phyloP scores from a whole-genome alignment of 768 basidiomycete genomes.

The Termitomyces sp. region DNA sequence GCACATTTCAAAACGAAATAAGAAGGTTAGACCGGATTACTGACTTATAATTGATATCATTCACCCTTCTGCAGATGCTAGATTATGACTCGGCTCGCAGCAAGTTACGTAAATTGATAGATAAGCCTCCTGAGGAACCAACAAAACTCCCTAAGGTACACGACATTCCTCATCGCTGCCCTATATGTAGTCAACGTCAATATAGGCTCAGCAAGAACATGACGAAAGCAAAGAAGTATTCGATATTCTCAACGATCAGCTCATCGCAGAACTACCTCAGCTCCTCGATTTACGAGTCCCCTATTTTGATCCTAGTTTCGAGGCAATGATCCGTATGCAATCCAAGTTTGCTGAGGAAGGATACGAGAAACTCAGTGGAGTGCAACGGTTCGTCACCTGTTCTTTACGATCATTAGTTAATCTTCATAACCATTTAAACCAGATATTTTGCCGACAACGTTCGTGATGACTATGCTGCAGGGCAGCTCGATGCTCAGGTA shows the following conservation, averaged over 20 bases:
- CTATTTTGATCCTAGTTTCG: constrained; percentile 97
- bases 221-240: constrained; percentile 95
- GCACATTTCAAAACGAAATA: constrained; percentile 89
- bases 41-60: neutral
- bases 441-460: constrained; percentile 90
- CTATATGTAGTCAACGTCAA: neutral
- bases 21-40: constrained; percentile 60
- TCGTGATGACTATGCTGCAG: constrained; percentile 95
- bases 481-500: constrained; percentile 92
- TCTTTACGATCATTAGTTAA: neutral
- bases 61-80: constrained; percentile 46
- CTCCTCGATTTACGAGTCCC: constrained; percentile 93
- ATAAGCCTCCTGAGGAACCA: constrained; percentile 92
- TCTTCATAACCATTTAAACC: neutral
- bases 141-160: constrained; percentile 70
- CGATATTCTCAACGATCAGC: constrained; percentile 87
- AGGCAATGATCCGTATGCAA: constrained; percentile 98
- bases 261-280: constrained; percentile 86
- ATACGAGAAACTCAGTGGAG: constrained; percentile 93
- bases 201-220: constrained; percentile 88
- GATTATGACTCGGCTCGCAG: constrained; percentile 94
- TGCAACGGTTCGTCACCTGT: constrained; percentile 60
- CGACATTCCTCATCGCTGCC: neutral
- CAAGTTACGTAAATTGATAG: constrained; percentile 81
- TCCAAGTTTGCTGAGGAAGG: constrained; percentile 97